A percentile compares a stretch with the other conserved stretches of the same genome.
These are phyloP conservation scores for Quercus glauca DNA, from an alignment of 306 rosid species.

Conservation along the genomic window DNA sequence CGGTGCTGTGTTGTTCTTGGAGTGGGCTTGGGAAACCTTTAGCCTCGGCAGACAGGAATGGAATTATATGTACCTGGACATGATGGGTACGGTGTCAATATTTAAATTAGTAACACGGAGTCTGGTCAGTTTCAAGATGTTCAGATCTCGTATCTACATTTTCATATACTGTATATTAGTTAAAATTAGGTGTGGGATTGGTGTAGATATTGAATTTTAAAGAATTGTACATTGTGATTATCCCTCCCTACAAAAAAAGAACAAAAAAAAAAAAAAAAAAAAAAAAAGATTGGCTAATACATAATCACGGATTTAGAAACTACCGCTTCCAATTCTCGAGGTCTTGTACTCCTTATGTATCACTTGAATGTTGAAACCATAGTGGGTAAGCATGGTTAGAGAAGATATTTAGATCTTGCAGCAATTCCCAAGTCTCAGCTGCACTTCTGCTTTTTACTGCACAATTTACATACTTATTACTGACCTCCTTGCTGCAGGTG, in stretches of 20 bases:
- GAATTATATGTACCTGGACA: slow-evolving; percentile 79
- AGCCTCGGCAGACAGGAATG: slow-evolving; percentile 92
- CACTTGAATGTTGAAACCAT: too few relatives aligned
- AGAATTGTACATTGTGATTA: neutral
- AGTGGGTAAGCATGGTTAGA: too few relatives aligned
- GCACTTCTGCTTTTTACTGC: too few relatives aligned
- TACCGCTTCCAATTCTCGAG: too few relatives aligned
- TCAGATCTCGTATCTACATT: neutral
- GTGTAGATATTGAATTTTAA: slow-evolving; percentile 26
- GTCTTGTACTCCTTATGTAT: too few relatives aligned
- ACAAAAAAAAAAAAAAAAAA: too few relatives aligned
- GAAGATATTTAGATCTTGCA: too few relatives aligned
- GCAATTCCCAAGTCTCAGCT: too few relatives aligned
- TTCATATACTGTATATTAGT: slow-evolving; percentile 12
- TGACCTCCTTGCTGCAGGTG: too few relatives aligned
- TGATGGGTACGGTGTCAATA: slow-evolving; percentile 9
- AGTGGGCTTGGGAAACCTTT: slow-evolving; percentile 80
- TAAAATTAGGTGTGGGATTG: neutral
- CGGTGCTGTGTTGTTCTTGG: slow-evolving; percentile 91
- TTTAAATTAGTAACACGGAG: neutral
- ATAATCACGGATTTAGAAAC: too few relatives aligned
- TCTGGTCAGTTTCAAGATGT: neutral
- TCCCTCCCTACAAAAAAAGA: neutral
- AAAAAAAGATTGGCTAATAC: too few relatives aligned
- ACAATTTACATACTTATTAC: too few relatives aligned